A percentile compares a stretch with the other conserved stretches of the same genome.
These are phyloP conservation scores for Aaosphaeria pasadenensis DNA, from an alignment of 2,329 filamentous ascomycete genomes.

Conservation along the genomic window DNA sequence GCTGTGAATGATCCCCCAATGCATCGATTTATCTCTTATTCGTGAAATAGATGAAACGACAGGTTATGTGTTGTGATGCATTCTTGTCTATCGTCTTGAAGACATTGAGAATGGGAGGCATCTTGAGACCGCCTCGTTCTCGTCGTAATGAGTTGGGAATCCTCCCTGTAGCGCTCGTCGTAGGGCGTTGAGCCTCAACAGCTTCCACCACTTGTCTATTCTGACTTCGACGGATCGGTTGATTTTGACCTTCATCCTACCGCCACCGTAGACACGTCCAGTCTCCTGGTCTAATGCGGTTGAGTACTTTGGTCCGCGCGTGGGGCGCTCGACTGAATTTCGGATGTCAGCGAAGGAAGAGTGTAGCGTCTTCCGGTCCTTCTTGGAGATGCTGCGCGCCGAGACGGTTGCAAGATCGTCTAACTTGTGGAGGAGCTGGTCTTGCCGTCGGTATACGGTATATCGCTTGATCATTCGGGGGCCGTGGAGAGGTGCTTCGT, in stretches of 20 bases:
- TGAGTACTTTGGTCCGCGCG: conserved; percentile 63
- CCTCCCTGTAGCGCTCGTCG: conserved; percentile 55
- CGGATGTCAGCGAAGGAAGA: conserved; percentile 64
- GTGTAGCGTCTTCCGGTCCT: conserved; percentile 65
- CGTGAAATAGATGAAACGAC: not conserved
- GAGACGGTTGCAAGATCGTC: conserved; percentile 59
- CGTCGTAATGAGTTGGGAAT: conserved; percentile 34
- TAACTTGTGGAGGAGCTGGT: conserved; percentile 59
- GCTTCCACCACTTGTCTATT: conserved; percentile 73
- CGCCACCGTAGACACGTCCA: conserved; percentile 57
- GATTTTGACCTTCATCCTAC: conserved; percentile 60
- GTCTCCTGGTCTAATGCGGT: conserved; percentile 62
- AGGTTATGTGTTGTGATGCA: not conserved
- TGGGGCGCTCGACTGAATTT: conserved; percentile 64
- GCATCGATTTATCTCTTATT: not conserved
- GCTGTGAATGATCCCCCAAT: not conserved
- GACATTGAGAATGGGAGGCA: conserved; percentile 30
- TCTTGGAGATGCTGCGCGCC: conserved; percentile 62
- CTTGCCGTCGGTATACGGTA: conserved; percentile 62
- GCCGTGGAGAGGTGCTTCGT: conserved; percentile 23
- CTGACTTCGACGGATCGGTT: conserved; percentile 58
- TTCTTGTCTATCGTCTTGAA: conserved; percentile 7
- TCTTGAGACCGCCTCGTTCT: conserved; percentile 34
- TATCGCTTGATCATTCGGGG: conserved; percentile 59
- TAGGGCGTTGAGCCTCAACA: conserved; percentile 60